Percentiles rank a stretch among this genome's conserved stretches.
Evolutionary conservation across 1,139 yeast genomes (phyloP).

Genomic region (Kodamaea alishanica): DNA sequence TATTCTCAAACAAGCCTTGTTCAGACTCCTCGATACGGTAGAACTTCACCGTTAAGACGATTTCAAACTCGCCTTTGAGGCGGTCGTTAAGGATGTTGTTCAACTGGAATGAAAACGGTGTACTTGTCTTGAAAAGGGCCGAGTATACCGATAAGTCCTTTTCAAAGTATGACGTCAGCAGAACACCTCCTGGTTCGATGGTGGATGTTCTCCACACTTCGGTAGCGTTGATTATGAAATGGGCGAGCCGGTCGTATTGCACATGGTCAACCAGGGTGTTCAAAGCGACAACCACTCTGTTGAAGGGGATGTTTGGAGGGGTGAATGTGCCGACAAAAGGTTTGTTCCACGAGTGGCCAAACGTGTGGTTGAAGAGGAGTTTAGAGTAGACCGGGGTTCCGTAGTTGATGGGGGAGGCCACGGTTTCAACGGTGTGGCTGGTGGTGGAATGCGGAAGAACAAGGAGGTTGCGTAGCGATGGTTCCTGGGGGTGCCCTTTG

Average conservation of each 20-base stretch:
- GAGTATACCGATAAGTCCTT: conserved; percentile 66
- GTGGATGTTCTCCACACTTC: conserved; percentile 86
- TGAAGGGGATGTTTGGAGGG: conserved; percentile 45
- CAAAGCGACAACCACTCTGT: conserved; percentile 58
- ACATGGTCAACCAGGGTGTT: conserved; percentile 59
- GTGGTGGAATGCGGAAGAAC: too few species aligned
- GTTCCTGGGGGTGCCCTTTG: too few species aligned
- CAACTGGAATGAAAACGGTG: conserved; percentile 44
- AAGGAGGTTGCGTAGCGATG: too few species aligned
- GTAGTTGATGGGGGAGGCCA: conserved; percentile 12
- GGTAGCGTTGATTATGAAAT: conserved; percentile 59
- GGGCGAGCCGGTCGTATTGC: conserved; percentile 76
- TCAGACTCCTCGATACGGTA: conserved; percentile 28
- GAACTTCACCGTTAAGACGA: conserved; percentile 51
- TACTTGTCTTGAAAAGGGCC: conserved; percentile 43
- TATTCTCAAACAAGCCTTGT: conserved; percentile 18
- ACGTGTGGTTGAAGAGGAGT: conserved; percentile 40
- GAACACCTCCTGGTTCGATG: conserved; percentile 63
- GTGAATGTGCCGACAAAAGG: conserved; percentile 42
- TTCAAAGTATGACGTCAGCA: conserved; percentile 38
- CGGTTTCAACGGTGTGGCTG: too few species aligned
- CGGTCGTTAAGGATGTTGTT: conserved; percentile 59
- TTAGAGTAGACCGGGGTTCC: conserved; percentile 42
- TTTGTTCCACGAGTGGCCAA: conserved; percentile 58
- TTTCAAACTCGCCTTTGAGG: conserved; percentile 60